These are phyloP conservation scores for Teunomyces kruisii DNA, from an alignment of 805 yeast species.

Conservation along the genomic window DNA sequence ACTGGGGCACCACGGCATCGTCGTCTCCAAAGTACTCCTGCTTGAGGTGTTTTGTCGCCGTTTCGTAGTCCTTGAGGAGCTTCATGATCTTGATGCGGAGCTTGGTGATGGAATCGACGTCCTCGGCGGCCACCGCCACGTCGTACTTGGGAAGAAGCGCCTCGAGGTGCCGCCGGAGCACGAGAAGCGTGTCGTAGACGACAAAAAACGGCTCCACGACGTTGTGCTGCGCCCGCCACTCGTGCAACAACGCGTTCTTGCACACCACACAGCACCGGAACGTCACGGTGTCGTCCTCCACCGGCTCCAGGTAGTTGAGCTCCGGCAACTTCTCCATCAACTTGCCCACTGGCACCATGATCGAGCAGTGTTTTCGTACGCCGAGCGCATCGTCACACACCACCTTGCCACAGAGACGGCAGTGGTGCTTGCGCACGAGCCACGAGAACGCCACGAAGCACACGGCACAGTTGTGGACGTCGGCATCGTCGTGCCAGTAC, in stretches of 20 bases:
- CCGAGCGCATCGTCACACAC: conserved; percentile 66
- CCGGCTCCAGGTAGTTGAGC: conserved; percentile 32
- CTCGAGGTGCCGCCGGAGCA: conserved; percentile 22
- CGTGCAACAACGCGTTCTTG: conserved; percentile 58
- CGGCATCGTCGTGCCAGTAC: conserved; percentile 58
- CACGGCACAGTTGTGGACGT: conserved; percentile 54
- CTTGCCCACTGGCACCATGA: conserved; percentile 56
- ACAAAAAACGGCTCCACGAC: conserved; percentile 15
- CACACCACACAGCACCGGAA: conserved; percentile 72
- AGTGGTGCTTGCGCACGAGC: conserved; percentile 77
- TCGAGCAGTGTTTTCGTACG: conserved; percentile 61
- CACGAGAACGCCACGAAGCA: conserved; percentile 62
- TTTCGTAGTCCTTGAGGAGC: conserved; percentile 34
- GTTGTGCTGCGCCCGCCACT: conserved; percentile 26
- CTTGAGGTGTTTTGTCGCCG: conserved; percentile 22
- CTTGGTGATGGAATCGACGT: conserved; percentile 16
- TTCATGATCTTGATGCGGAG: conserved; percentile 22
- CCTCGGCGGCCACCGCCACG: conserved; percentile 11
- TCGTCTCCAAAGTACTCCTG: conserved; percentile 13
- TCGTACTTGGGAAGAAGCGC: conserved; percentile 23
- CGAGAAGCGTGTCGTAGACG: conserved; percentile 18
- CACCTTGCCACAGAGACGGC: conserved; percentile 81
- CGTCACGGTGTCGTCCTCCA: conserved; percentile 19
- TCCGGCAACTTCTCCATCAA: conserved; percentile 38
- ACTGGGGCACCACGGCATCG: conserved; percentile 13